These are phyloP conservation scores for Raffaelea ambrosiae DNA, from an alignment of 2,329 filamentous ascomycete species.

Conservation along the genomic window DNA sequence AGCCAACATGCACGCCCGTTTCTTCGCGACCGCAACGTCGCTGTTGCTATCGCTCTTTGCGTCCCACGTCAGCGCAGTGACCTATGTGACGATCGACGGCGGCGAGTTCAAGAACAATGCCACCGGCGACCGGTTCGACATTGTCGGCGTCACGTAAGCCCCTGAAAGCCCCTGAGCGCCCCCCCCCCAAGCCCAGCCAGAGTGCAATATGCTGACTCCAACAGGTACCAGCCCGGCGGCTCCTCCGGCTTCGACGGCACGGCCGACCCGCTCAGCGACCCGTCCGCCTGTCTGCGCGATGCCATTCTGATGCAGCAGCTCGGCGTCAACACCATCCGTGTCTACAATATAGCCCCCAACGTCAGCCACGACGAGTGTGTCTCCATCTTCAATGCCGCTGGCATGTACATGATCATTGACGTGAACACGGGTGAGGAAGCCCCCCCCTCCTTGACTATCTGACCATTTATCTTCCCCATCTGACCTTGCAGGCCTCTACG, in stretches of 20 bases:
- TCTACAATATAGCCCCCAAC: conserved; percentile 73
- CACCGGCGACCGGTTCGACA: conserved; percentile 52
- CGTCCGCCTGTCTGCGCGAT: conserved; percentile 67
- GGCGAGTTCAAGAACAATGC: conserved; percentile 50
- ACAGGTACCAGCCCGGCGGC: conserved; percentile 55
- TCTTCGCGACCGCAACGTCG: conserved; percentile 38
- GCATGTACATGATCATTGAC: conserved; percentile 78
- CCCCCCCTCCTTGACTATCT: conserved; percentile 39
- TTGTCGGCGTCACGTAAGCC: conserved; percentile 48
- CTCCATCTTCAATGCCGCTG: conserved; percentile 66
- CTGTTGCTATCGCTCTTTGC: conserved; percentile 18
- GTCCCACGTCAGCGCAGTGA: conserved; percentile 45
- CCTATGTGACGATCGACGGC: conserved; percentile 45
- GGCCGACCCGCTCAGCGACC: conserved; percentile 65
- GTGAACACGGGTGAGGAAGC: conserved; percentile 57
- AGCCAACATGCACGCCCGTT: conserved; percentile 22
- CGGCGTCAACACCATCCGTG: conserved; percentile 73
- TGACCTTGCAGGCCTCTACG: conserved; percentile 52
- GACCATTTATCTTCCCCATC: background rate
- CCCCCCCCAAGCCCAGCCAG: no score
- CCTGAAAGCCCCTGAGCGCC: no score
- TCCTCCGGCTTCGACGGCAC: conserved; percentile 46
- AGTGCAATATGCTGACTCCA: no score
- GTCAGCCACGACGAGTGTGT: conserved; percentile 72
- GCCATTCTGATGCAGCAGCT: conserved; percentile 70